A percentile compares a stretch with the other conserved stretches of the same genome.
phyloP scores from a whole-genome alignment of 1,284 basidiomycete species.

The Cutaneotrichosporon sp. region DNA sequence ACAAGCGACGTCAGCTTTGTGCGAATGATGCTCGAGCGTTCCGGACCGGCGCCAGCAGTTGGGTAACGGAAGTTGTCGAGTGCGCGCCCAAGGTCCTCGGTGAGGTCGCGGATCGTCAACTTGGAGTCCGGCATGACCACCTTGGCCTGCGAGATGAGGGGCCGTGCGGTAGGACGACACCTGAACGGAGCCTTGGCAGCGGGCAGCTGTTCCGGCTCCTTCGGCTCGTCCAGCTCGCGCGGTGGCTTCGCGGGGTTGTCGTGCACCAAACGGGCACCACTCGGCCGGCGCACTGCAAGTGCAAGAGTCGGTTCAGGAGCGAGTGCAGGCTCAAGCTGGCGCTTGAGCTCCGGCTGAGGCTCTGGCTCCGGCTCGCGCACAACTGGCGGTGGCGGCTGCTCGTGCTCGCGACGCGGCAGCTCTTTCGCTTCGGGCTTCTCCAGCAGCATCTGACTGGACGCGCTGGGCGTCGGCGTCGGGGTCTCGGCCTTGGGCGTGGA shows the following conservation, averaged over 20 bases:
- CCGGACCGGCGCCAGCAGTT: conserved; percentile 26
- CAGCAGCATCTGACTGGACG: background rate
- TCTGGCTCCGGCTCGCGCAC: conserved; percentile 1
- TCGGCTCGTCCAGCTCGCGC: conserved; percentile 12
- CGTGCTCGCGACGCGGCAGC: background rate
- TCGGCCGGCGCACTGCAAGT: too few species aligned
- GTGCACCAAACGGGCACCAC: conserved; percentile 1
- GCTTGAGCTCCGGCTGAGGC: background rate
- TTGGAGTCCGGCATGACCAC: conserved; percentile 25
- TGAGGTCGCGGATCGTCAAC: conserved; percentile 20
- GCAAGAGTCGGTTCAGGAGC: background rate
- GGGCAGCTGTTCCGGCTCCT: conserved; percentile 10
- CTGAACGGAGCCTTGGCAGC: conserved; percentile 16
- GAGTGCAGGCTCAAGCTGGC: background rate
- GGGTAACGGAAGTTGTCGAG: conserved; percentile 32
- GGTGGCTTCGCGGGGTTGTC: conserved; percentile 15
- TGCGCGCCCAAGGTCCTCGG: conserved; percentile 29
- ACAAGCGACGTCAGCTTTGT: conserved; percentile 39
- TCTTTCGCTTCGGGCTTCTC: conserved; percentile 4
- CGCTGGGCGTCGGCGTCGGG: conserved; percentile 1
- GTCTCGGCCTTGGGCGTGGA: conserved; percentile 3
- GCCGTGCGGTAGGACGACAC: conserved; percentile 6
- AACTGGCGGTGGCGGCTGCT: background rate
- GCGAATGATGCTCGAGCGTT: conserved; percentile 42
- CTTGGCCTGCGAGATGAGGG: conserved; percentile 7